A percentile compares a stretch with the other conserved stretches of the same genome.
Conservation (phyloP, 345 rosid genomes). For the Bruguiera gymnorhiza region DNA sequence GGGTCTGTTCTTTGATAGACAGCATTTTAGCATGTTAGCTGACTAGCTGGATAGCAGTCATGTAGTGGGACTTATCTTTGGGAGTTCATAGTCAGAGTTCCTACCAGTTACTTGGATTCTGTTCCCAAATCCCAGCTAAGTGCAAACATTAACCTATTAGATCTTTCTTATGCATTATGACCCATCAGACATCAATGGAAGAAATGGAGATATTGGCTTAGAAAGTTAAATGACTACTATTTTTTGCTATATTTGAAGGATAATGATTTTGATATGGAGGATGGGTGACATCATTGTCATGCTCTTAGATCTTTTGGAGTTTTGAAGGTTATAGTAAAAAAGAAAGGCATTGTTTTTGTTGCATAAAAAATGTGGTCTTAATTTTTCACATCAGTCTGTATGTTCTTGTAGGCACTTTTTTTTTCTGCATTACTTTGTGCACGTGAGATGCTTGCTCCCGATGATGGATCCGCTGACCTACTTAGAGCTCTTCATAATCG, state of each 20-base stretch:
- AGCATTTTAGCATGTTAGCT: background rate
- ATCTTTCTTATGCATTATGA: background rate
- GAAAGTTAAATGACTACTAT: background rate
- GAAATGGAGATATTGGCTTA: background rate
- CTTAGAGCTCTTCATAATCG: conserved; percentile 74
- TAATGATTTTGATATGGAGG: background rate
- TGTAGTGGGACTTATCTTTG: background rate
- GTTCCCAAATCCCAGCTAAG: background rate
- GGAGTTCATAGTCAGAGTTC: background rate
- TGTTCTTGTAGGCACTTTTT: conserved; percentile 48
- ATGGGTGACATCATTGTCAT: background rate
- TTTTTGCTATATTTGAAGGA: background rate
- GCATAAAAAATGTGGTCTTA: background rate
- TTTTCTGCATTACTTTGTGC: conserved; percentile 81
- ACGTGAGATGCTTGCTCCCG: conserved; percentile 82
- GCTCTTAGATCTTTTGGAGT: background rate
- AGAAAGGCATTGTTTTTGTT: background rate
- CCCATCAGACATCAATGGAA: background rate
- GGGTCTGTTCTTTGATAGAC: background rate
- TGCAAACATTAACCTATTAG: background rate
- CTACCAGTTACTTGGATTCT: background rate
- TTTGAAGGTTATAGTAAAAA: background rate
- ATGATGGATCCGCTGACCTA: conserved; percentile 82
- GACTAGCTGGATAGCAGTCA: too few species aligned
- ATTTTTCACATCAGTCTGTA: background rate